Percentiles rank a stretch among this genome's conserved stretches.
Evolutionary conservation across 2,329 filamentous ascomycete species (phyloP).

Genomic region (Colletotrichum gloeosporioides): DNA sequence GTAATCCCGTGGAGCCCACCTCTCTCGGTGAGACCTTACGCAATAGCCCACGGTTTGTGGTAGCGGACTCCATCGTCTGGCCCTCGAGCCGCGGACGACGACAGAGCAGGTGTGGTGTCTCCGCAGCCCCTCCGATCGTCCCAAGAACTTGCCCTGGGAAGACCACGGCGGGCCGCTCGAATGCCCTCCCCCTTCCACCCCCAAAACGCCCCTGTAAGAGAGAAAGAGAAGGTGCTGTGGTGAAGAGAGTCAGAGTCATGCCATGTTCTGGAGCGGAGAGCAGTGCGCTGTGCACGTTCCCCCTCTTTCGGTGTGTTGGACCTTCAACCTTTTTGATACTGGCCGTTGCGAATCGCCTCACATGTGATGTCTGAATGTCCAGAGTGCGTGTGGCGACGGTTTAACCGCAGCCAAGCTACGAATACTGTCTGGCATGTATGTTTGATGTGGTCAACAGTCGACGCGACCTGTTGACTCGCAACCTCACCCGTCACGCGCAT

Average conservation of each 20-base stretch:
- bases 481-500: neutral
- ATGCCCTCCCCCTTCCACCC: neutral
- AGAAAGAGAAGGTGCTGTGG: neutral
- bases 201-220: neutral
- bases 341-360: neutral
- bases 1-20: neutral
- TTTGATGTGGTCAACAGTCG: neutral
- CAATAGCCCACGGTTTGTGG: neutral
- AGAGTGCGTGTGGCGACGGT: neutral
- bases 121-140: slow-evolving; percentile 46
- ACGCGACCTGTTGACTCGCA: neutral
- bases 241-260: neutral
- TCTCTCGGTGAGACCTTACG: neutral
- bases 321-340: neutral
- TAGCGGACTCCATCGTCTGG: neutral
- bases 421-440: neutral
- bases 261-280: neutral
- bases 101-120: slow-evolving; percentile 14
- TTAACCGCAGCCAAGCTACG: neutral
- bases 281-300: neutral
- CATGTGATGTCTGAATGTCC: neutral
- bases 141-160: slow-evolving; percentile 42
- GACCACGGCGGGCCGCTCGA: neutral
- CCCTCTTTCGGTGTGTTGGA: neutral
- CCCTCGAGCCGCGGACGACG: neutral